phyloP scores from a whole-genome alignment of 116 monocot genomes.

The Zostera marina region DNA sequence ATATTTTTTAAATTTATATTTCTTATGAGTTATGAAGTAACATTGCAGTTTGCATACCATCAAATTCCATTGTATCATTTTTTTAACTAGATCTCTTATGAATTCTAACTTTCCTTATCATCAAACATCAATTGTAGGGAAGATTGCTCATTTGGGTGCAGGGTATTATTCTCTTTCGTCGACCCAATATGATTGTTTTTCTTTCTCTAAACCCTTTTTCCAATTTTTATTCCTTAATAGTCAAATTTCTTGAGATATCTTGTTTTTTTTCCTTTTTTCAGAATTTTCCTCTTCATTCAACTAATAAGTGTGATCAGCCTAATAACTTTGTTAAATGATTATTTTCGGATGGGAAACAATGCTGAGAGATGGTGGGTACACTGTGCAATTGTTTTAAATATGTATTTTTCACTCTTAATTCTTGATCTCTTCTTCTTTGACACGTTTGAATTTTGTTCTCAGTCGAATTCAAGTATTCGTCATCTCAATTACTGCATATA shows the following conservation, averaged over 20 bases:
- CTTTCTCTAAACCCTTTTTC: not conserved
- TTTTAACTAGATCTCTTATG: not conserved
- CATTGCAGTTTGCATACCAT: not conserved
- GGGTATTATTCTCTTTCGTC: slow-evolving; percentile 28
- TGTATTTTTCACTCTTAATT: too few relatives aligned
- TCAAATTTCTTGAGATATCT: not conserved
- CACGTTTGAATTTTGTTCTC: slow-evolving; percentile 29
- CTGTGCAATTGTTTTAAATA: too few relatives aligned
- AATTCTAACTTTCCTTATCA: not conserved
- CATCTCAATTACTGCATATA: slow-evolving; percentile 34
- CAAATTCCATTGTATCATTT: not conserved
- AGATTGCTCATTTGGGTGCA: slow-evolving; percentile 69
- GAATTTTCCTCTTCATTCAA: slow-evolving; percentile 79
- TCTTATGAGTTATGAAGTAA: not conserved
- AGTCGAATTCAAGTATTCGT: slow-evolving; percentile 43
- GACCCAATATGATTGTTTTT: too few relatives aligned
- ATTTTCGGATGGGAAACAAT: slow-evolving; percentile 33
- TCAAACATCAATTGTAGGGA: slow-evolving; percentile 25
- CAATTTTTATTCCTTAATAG: not conserved
- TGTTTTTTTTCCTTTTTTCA: slow-evolving; percentile 16
- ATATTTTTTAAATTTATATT: not conserved
- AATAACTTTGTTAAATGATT: slow-evolving; percentile 72
- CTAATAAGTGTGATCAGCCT: slow-evolving; percentile 77
- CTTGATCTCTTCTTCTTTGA: too few relatives aligned
- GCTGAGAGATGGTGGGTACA: not conserved